Percentiles rank a stretch among this genome's conserved stretches.
Evolutionary conservation across 345 rosid species (phyloP).

Genomic region (Streptanthus diversifolius): DNA sequence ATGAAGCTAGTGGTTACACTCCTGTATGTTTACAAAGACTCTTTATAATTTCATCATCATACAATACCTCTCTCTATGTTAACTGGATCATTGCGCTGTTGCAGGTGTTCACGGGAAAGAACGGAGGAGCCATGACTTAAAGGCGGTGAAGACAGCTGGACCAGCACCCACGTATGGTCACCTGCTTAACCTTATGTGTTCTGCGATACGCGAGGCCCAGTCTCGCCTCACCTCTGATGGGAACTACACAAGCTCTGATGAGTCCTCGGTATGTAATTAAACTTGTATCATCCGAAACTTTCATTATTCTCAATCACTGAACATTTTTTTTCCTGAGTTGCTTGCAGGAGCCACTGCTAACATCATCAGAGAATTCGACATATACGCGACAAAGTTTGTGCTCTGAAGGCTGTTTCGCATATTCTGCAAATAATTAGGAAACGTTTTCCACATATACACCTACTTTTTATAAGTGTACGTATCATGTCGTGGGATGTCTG

Average conservation of each 20-base stretch:
- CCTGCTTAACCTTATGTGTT: slow-evolving; percentile 53
- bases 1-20: slow-evolving; percentile 50
- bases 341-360: slow-evolving; percentile 68
- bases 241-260: slow-evolving; percentile 27
- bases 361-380: slow-evolving; percentile 57
- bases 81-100: background rate
- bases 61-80: background rate
- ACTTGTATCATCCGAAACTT: background rate
- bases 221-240: slow-evolving; percentile 28
- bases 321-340: background rate
- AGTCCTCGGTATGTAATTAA: slow-evolving; percentile 37
- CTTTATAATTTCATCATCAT: background rate
- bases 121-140: slow-evolving; percentile 69
- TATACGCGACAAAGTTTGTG: slow-evolving; percentile 46
- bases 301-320: background rate
- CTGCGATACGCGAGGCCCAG: slow-evolving; percentile 44
- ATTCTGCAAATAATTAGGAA: slow-evolving; percentile 5
- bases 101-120: slow-evolving; percentile 60
- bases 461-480: background rate
- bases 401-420: slow-evolving; percentile 34
- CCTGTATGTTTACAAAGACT: slow-evolving; percentile 33
- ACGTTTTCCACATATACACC: slow-evolving; percentile 4
- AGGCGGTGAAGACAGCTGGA: slow-evolving; percentile 56
- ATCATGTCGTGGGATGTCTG: background rate
- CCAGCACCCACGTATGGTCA: slow-evolving; percentile 58